Evolutionary conservation across 2,329 filamentous ascomycete genomes (phyloP).

Genomic region (Fusarium denticulatum): DNA sequence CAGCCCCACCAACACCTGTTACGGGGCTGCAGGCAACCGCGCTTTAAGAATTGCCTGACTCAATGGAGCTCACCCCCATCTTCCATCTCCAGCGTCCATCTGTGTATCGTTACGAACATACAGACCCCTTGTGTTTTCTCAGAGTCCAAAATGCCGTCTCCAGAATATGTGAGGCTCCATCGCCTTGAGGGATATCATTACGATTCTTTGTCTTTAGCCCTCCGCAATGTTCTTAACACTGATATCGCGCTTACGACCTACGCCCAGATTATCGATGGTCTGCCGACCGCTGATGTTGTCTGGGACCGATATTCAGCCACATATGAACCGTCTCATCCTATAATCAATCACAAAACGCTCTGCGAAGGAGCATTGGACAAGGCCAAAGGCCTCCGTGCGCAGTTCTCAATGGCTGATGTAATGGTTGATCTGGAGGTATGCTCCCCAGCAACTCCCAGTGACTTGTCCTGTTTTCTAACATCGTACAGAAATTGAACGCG

Average conservation of each 20-base stretch:
- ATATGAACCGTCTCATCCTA: not conserved
- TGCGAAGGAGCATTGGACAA: not conserved
- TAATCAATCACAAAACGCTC: not conserved
- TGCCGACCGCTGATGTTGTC: not conserved
- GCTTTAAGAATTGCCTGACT: not conserved
- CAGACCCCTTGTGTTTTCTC: not conserved
- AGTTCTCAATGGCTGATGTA: not conserved
- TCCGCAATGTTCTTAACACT: conserved; percentile 13
- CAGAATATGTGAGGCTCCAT: not conserved
- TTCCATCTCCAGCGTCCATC: fast-evolving
- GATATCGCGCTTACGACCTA: conserved; percentile 12
- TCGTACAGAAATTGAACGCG: not conserved
- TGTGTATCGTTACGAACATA: not conserved
- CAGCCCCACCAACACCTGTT: not conserved
- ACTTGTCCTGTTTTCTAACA: fast-evolving
- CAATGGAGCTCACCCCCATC: too few relatives aligned
- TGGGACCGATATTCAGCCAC: not conserved
- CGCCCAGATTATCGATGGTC: conserved; percentile 28
- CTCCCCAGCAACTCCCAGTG: fast-evolving
- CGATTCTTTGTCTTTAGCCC: not conserved
- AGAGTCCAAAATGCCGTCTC: not conserved
- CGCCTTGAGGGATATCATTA: not conserved
- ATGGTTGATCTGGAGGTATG: not conserved
- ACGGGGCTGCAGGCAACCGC: not conserved
- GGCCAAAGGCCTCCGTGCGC: not conserved